These are phyloP conservation scores for Phylloboletellus chloephorus DNA, from an alignment of 1,284 basidiomycete genomes.

Conservation along the genomic window DNA sequence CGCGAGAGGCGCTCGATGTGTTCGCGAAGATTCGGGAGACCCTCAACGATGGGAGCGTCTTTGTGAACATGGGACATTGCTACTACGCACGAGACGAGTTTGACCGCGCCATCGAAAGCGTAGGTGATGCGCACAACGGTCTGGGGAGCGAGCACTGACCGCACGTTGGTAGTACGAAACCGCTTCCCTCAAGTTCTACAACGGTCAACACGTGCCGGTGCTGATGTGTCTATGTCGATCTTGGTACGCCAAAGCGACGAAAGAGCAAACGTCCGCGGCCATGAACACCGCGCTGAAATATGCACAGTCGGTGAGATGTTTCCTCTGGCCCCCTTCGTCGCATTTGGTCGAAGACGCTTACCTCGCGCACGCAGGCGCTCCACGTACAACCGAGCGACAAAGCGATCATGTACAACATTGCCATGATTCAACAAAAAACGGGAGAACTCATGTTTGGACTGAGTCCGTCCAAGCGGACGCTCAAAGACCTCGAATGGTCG, in stretches of 20 bases:
- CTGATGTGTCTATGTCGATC: slow-evolving; percentile 82
- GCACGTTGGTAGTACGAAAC: slow-evolving; percentile 72
- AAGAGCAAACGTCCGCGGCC: slow-evolving; percentile 74
- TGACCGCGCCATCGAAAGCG: slow-evolving; percentile 89
- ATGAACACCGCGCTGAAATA: slow-evolving; percentile 79
- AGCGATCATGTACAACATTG: slow-evolving; percentile 87
- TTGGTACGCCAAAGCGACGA: slow-evolving; percentile 88
- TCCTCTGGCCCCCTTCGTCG: background rate
- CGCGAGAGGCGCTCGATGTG: slow-evolving; percentile 79
- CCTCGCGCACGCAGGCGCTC: slow-evolving; percentile 51
- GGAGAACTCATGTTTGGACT: slow-evolving; percentile 82
- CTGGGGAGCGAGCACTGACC: slow-evolving; percentile 1
- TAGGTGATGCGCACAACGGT: slow-evolving; percentile 40
- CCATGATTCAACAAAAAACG: slow-evolving; percentile 93
- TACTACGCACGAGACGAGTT: slow-evolving; percentile 88
- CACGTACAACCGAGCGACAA: slow-evolving; percentile 82
- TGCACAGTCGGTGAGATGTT: slow-evolving; percentile 49
- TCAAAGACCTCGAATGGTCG: slow-evolving; percentile 73
- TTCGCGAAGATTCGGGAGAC: slow-evolving; percentile 88
- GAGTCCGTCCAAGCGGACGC: slow-evolving; percentile 66
- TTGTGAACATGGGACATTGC: slow-evolving; percentile 93
- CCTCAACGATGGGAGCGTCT: slow-evolving; percentile 79
- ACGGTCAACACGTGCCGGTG: slow-evolving; percentile 64
- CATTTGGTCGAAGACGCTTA: background rate
- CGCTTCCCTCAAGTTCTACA: slow-evolving; percentile 70